Conservation (phyloP, 139 green algal genomes). For the Dunaliella primolecta region DNA sequence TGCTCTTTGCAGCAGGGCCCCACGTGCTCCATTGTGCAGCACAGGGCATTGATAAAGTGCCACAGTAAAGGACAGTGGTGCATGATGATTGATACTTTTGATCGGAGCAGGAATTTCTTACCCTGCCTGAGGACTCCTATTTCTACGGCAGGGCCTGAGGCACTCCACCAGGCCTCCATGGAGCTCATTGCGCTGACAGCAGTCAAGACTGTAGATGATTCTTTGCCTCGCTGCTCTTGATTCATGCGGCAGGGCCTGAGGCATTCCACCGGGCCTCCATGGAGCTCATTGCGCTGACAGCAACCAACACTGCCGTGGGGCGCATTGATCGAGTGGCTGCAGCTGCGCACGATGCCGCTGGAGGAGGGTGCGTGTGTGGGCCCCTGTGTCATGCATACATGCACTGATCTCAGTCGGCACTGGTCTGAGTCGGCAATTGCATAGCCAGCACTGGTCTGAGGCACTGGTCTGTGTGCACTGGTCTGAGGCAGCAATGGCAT, state of each 20-base stretch:
- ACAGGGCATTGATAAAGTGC: no score
- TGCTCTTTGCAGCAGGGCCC: background rate
- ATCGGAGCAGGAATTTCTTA: no score
- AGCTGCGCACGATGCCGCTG: conserved; percentile 49
- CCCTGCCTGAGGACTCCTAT: no score
- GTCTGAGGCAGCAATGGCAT: no score
- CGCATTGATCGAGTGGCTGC: conserved; percentile 16
- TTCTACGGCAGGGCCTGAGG: background rate
- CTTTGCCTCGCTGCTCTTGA: background rate
- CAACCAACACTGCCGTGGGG: conserved; percentile 7
- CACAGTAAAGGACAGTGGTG: no score
- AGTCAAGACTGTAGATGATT: background rate
- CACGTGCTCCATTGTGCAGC: conserved; percentile 21
- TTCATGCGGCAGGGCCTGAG: background rate
- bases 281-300: conserved; percentile 47
- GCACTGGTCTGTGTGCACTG: no score
- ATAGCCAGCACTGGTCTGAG: no score
- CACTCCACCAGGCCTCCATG: conserved; percentile 33
- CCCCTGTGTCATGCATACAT: no score
- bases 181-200: conserved; percentile 48
- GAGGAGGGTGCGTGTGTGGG: conserved; percentile 3
- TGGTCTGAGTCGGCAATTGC: no score
- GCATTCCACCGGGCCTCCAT: conserved; percentile 33
- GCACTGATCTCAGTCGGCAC: no score
- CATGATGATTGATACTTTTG: no score